Percentiles rank a stretch among this genome's conserved stretches.
Evolutionary conservation across 257 asterid species (phyloP).

Genomic region (Phtheirospermum japonicum): DNA sequence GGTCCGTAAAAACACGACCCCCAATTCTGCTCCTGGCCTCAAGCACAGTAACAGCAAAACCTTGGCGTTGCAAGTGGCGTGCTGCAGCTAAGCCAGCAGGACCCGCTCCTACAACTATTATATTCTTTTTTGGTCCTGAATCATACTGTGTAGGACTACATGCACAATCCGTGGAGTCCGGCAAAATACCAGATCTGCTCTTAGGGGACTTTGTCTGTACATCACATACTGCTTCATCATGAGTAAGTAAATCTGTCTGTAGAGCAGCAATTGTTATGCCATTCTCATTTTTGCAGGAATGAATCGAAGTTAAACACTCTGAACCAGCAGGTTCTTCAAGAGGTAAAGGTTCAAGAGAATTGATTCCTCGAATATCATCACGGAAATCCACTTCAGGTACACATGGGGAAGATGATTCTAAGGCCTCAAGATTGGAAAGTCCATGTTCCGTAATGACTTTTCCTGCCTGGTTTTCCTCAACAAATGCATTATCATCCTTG

Average conservation of each 20-base stretch:
- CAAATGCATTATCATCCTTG: slow-evolving; percentile 37
- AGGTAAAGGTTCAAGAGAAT: slow-evolving; percentile 34
- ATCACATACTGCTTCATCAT: slow-evolving; percentile 32
- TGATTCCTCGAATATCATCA: slow-evolving; percentile 39
- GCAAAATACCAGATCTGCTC: slow-evolving; percentile 30
- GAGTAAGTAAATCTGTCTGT: slow-evolving; percentile 35
- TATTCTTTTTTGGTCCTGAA: slow-evolving; percentile 45
- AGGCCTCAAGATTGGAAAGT: slow-evolving; percentile 32
- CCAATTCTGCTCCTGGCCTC: slow-evolving; percentile 98
- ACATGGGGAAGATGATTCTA: slow-evolving; percentile 36
- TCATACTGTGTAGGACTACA: slow-evolving; percentile 32
- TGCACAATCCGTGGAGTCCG: slow-evolving; percentile 28
- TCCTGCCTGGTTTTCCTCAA: slow-evolving; percentile 39
- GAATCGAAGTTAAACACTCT: slow-evolving; percentile 30
- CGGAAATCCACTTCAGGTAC: slow-evolving; percentile 30
- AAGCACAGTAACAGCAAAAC: slow-evolving; percentile 71
- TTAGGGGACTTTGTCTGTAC: slow-evolving; percentile 34
- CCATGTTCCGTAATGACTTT: slow-evolving; percentile 32
- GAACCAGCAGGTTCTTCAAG: slow-evolving; percentile 31
- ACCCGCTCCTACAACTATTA: slow-evolving; percentile 92
- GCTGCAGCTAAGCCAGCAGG: slow-evolving; percentile 99
- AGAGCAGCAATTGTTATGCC: slow-evolving; percentile 29
- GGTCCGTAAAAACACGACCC: slow-evolving; percentile 95
- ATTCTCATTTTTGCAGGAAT: slow-evolving; percentile 41
- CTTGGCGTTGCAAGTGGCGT: slow-evolving; percentile 95